Conservation (phyloP, 2,329 filamentous ascomycete genomes). For the Colletotrichum liriopes region DNA sequence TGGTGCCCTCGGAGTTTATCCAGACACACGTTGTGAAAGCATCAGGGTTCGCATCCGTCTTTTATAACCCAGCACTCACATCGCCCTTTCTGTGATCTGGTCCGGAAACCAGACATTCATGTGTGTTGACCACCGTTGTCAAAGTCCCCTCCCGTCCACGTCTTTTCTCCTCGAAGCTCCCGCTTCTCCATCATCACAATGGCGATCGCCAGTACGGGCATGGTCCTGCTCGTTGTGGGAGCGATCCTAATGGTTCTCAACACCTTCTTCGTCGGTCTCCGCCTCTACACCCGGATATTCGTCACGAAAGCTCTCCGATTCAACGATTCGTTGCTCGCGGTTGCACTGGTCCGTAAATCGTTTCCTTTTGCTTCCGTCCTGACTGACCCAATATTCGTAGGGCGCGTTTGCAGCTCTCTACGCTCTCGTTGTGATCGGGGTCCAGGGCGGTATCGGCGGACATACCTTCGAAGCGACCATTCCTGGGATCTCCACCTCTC, state of each 20-base stretch:
- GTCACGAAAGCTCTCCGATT: neutral
- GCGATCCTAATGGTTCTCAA: slow-evolving; percentile 24
- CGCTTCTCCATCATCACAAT: neutral
- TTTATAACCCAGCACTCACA: neutral
- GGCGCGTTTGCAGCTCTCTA: slow-evolving; percentile 30
- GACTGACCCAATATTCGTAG: neutral
- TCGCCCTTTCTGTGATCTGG: neutral
- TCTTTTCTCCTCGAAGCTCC: neutral
- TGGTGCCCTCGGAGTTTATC: neutral
- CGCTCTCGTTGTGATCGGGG: slow-evolving; percentile 16
- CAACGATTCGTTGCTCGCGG: slow-evolving; percentile 18
- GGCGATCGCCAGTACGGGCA: slow-evolving; percentile 9
- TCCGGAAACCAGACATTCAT: neutral
- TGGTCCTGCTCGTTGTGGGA: slow-evolving; percentile 20
- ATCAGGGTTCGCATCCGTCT: no score
- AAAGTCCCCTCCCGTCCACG: neutral
- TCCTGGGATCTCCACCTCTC: neutral
- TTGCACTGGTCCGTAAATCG: slow-evolving; percentile 19
- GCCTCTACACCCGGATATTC: slow-evolving; percentile 26
- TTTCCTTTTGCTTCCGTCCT: no score
- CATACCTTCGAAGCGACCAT: neutral
- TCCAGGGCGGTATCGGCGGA: slow-evolving; percentile 31
- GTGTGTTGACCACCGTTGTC: neutral
- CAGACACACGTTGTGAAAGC: no score
- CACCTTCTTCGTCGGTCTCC: slow-evolving; percentile 32